Evolutionary conservation across 2,329 filamentous ascomycete species (phyloP), one percentile per base, ranked within the genome.

Genomic region (Aureobasidium sp.): DNA sequence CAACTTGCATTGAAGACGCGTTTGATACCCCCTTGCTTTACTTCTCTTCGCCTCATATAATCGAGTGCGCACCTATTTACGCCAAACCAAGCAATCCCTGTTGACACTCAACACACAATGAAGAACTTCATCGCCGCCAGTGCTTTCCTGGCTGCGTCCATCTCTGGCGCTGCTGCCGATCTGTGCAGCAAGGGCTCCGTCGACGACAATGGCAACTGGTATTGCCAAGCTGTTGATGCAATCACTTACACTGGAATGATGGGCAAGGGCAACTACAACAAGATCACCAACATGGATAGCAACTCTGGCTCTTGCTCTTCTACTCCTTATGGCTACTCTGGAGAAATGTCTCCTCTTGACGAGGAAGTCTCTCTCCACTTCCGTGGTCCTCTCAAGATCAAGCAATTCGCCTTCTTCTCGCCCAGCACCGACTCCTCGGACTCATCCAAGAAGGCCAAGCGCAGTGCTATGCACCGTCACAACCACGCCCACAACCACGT

Each of bases 311-410:
- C 76, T 22, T 91, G 89, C 73, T 68, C 74, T 7, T 83, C 79
- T 65, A 72, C 78, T 41, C 74, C 79, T 17, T 75, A 81, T 64
- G 62, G 72, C 0, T 91, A 85, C 69, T 78, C 74, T 12, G 87
- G 88, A 15, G 77, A 81, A 44, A 76, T 90, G 57, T 82, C 86
- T 31, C 88, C 89, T 7, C 79, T 90, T 37, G 80, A 88, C 64
- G 85, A 88, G 71, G 87, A 88, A 76, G 78, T 91, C 34, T 89
- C 87, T 1, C 74, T 90, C 65, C 86, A 90, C 71, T 80, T 91
- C 70, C 86, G 88, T 67, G 89, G 89, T 3, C 88, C 89, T 1
- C 72, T 89, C 67, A 75, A 82, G 42, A 71, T 92, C 36, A 84
- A 84, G 70, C 81, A 89, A 67, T 79, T 91, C 61, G 89, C 87